phyloP scores from a whole-genome alignment of 805 yeast species.

The Candida khao-thaluensis region DNA sequence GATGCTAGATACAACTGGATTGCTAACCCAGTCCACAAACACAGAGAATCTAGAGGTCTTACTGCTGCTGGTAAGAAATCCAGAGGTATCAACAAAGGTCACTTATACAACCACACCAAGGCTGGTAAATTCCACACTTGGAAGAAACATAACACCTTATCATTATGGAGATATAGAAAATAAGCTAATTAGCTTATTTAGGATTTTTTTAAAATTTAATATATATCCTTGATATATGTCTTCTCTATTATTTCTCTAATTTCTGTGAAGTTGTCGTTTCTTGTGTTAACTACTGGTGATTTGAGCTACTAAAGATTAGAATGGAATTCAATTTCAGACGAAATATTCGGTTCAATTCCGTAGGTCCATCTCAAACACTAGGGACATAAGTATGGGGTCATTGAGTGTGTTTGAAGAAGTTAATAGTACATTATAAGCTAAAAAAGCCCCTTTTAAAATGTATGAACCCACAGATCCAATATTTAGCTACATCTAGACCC shows the following conservation, averaged over 20 bases:
- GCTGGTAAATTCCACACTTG: conserved; percentile 99
- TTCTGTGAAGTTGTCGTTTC: too few relatives aligned
- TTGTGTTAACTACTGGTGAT: too few relatives aligned
- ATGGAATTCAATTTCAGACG: too few relatives aligned
- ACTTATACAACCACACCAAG: conserved; percentile 95
- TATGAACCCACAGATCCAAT: too few relatives aligned
- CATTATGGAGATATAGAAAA: conserved; percentile 98
- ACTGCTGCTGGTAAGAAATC: conserved; percentile 98
- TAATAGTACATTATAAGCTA: too few relatives aligned
- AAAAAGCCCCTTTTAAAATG: too few relatives aligned
- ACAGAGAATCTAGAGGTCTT: conserved; percentile 99
- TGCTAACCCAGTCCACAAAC: conserved; percentile 99
- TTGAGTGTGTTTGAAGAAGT: too few relatives aligned
- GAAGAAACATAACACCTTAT: conserved; percentile 98
- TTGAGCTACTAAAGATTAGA: too few relatives aligned
- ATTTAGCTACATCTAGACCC: too few relatives aligned
- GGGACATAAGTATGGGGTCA: too few relatives aligned
- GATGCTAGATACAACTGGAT: conserved; percentile 99
- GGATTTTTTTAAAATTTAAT: not conserved
- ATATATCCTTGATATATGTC: not conserved
- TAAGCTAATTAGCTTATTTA: conserved; percentile 11
- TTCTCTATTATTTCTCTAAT: not conserved
- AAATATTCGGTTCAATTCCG: too few relatives aligned
- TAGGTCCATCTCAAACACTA: too few relatives aligned
- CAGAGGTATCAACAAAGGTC: conserved; percentile 99